phyloP scores from a whole-genome alignment of 768 basidiomycete species.

The Calocybe cyanea region DNA sequence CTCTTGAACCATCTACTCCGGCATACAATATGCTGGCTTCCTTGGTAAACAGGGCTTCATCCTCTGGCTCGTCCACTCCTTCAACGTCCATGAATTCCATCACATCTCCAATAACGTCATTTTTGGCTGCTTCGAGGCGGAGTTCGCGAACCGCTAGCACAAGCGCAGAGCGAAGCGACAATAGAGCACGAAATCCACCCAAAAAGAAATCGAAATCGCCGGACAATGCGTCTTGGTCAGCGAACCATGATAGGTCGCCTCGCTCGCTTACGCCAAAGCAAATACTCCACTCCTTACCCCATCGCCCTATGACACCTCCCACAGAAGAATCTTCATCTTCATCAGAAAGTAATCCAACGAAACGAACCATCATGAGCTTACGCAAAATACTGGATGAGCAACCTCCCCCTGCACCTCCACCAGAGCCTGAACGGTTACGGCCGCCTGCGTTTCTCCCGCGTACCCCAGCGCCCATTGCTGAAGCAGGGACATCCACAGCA shows the following conservation, averaged over 20 bases:
- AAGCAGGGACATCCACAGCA: slow-evolving; percentile 63
- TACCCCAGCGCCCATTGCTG: slow-evolving; percentile 49
- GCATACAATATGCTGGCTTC: slow-evolving; percentile 63
- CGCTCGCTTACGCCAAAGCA: slow-evolving; percentile 29
- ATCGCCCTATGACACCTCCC: slow-evolving; percentile 50
- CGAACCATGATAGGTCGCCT: slow-evolving; percentile 15
- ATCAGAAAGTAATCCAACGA: slow-evolving; percentile 51
- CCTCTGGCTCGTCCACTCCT: slow-evolving; percentile 28
- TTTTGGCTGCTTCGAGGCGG: slow-evolving; percentile 28
- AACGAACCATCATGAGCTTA: slow-evolving; percentile 60
- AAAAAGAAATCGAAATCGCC: slow-evolving; percentile 8
- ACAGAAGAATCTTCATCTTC: slow-evolving; percentile 60
- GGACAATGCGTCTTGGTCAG: slow-evolving; percentile 1
- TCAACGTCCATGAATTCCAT: slow-evolving; percentile 26
- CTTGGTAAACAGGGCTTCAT: slow-evolving; percentile 35
- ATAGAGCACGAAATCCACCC: not conserved
- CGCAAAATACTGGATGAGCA: slow-evolving; percentile 67
- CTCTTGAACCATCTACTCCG: slow-evolving; percentile 42
- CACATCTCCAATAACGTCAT: slow-evolving; percentile 18
- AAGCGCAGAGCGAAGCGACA: slow-evolving; percentile 22
- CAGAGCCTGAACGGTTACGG: slow-evolving; percentile 13
- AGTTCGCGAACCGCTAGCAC: slow-evolving; percentile 29
- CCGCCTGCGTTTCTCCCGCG: slow-evolving; percentile 39
- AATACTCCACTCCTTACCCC: slow-evolving; percentile 17
- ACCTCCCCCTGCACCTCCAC: slow-evolving; percentile 21